Base-by-base conservation (phyloP, 257 asterid genomes). In the Solanum boliviense region DNA sequence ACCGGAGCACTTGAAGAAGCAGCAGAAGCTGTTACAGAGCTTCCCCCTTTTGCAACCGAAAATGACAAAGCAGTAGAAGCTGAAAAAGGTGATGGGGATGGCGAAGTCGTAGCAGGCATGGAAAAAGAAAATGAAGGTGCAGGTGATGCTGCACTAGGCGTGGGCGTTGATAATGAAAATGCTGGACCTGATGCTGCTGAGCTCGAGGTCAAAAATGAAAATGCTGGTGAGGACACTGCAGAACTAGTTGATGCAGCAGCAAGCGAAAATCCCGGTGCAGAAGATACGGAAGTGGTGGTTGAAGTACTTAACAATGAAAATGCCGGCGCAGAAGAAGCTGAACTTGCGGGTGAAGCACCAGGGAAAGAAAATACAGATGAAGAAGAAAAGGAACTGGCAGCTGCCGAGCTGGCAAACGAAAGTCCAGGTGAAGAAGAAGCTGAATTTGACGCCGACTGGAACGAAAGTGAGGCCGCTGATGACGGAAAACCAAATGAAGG, bases 101-200 rank as follows among this genome's bases (percentile, higher is more conserved):
- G 13, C 6, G 88, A 27, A 70, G 72, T 81, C 81, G 89, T 23
- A 41, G 90, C 34, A 87, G 89, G 67, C 74, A 79, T 9, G 79
- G 34, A 74, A 74, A 74, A 56, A 3, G 91, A 88, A 78, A 89
- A 83, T 67, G 82, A 84, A 46, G 78, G 31, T 11, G 88, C 89
- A 70, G 75, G 23, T 34, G 90, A 76, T 39, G 38, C 38, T 15
- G 88, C 56, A 65, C 62, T 39, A 11, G 87, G 29, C 23, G 74
- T 78, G 12, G 87, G 36, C 23, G 74, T 78, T n/a, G 89, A 67
- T 76, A 67, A 71, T 27, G 90, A 39, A 83, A 88, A 65, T 21
- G 93, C 83, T 36, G 95, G 84, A 21, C 91, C 88, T 75, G 93
- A 86, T 62, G 95, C 86, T 76, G 91, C 35, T 44, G 93, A 32